Percentiles rank a stretch among this genome's conserved stretches.
Conservation (phyloP, 2,329 filamentous ascomycete species). For the Emmonsia crescens region DNA sequence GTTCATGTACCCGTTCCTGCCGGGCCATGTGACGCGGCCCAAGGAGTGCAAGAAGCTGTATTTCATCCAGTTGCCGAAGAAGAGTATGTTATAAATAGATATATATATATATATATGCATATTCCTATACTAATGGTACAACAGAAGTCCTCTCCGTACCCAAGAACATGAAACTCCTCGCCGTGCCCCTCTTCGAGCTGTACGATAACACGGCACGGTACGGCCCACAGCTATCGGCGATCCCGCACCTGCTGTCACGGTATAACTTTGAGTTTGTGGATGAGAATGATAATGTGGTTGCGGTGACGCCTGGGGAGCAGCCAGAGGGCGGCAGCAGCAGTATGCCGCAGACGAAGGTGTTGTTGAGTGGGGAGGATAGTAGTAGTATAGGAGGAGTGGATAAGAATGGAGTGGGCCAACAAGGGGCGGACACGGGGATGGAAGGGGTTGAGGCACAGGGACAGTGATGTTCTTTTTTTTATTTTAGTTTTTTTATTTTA, state of each 20-base stretch:
- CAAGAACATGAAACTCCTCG: slow-evolving; percentile 99
- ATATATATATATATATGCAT: not conserved
- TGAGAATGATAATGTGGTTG: slow-evolving; percentile 78
- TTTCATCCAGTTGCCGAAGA: slow-evolving; percentile 86
- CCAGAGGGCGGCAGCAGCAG: slow-evolving; percentile 31
- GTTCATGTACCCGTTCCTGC: slow-evolving; percentile 98
- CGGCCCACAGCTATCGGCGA: slow-evolving; percentile 89
- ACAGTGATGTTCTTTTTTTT: slow-evolving; percentile 5
- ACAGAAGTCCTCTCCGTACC: slow-evolving; percentile 88
- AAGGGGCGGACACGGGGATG: slow-evolving; percentile 10
- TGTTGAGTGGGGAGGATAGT: slow-evolving; percentile 40
- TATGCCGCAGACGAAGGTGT: slow-evolving; percentile 52
- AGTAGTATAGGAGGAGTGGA: slow-evolving; percentile 8
- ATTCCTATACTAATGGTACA: not conserved
- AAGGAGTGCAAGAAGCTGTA: slow-evolving; percentile 99
- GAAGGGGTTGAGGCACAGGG: slow-evolving; percentile 12
- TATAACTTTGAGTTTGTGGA: slow-evolving; percentile 99
- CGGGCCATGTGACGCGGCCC: slow-evolving; percentile 85
- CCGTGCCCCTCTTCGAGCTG: slow-evolving; percentile 91
- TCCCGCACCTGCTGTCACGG: slow-evolving; percentile 83
- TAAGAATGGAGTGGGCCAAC: not conserved
- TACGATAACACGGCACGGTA: slow-evolving; percentile 96
- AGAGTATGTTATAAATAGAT: slow-evolving; percentile 49
- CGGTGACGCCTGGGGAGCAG: slow-evolving; percentile 65
- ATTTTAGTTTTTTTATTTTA: slow-evolving; percentile 1